These are phyloP conservation scores for Daldinia bambusicola DNA, from an alignment of 495 filamentous ascomycete species.

Conservation along the genomic window DNA sequence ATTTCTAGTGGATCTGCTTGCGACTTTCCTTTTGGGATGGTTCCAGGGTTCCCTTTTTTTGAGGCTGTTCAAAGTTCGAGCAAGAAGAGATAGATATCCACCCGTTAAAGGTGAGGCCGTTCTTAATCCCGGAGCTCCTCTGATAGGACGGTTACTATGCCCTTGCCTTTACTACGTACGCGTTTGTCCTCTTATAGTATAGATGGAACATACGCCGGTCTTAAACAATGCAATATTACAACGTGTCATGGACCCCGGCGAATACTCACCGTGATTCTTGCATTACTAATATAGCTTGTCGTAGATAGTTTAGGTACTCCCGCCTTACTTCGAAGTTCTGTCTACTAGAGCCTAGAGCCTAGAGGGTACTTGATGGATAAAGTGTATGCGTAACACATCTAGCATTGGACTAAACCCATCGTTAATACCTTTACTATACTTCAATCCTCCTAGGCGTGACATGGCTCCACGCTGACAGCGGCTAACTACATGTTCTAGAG, in stretches of 20 bases:
- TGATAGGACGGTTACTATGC: background rate
- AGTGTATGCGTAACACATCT: background rate
- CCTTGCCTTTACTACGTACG: background rate
- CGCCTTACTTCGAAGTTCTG: background rate
- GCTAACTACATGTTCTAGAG: constrained; percentile 23
- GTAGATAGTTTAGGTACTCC: background rate
- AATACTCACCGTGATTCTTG: too few species aligned
- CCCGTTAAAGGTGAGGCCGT: background rate
- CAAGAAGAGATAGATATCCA: background rate
- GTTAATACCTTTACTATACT: constrained; percentile 37
- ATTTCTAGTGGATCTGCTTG: constrained; percentile 1
- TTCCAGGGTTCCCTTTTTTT: background rate
- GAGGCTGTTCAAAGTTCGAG: background rate
- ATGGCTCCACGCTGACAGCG: constrained; percentile 26
- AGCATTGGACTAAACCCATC: constrained; percentile 13
- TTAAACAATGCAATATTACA: background rate
- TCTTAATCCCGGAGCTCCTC: background rate
- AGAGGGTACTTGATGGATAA: background rate
- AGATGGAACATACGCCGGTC: background rate
- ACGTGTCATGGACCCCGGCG: constrained; percentile 4
- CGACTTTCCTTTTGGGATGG: background rate
- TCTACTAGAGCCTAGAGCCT: too few species aligned
- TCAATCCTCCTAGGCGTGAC: constrained; percentile 32
- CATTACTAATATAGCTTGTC: background rate
- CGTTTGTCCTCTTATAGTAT: constrained; percentile 4